Evolutionary conservation across 2,329 filamentous ascomycete genomes (phyloP).

Genomic region (Arthrocladium fulminans): DNA sequence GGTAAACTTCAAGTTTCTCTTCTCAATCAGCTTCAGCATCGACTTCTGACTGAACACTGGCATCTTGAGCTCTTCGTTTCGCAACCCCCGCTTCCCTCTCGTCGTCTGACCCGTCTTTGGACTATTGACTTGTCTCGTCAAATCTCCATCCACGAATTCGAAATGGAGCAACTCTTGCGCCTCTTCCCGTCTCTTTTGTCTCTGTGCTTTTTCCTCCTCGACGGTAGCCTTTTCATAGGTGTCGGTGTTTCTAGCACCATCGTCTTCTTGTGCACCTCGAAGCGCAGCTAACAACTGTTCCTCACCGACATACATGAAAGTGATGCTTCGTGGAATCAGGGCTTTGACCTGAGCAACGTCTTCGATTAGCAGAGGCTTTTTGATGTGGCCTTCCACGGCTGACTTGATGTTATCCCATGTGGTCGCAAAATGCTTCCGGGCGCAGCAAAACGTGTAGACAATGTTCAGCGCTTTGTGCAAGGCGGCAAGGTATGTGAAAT

Average conservation of each 20-base stretch:
- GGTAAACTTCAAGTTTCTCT: conserved; percentile 74
- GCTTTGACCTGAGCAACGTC: conserved; percentile 77
- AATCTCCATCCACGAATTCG: conserved; percentile 83
- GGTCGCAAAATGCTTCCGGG: conserved; percentile 82
- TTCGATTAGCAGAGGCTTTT: conserved; percentile 58
- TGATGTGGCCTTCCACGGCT: conserved; percentile 75
- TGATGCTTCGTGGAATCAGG: conserved; percentile 67
- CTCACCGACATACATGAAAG: conserved; percentile 81
- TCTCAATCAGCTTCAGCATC: conserved; percentile 80
- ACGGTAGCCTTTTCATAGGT: conserved; percentile 33
- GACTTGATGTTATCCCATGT: conserved; percentile 82
- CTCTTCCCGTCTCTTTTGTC: conserved; percentile 28
- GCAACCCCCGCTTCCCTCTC: conserved; percentile 57
- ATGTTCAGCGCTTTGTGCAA: conserved; percentile 80
- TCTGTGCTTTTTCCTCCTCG: conserved; percentile 28
- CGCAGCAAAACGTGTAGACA: conserved; percentile 90
- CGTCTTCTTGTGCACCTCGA: conserved; percentile 58
- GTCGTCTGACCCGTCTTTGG: conserved; percentile 65
- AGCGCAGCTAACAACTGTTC: conserved; percentile 71
- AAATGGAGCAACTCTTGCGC: conserved; percentile 69
- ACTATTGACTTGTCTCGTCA: conserved; percentile 68
- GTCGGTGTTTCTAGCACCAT: conserved; percentile 43
- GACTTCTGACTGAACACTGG: conserved; percentile 89
- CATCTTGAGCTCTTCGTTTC: conserved; percentile 77
- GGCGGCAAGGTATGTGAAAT: conserved; percentile 63